Evolutionary conservation across 2,329 filamentous ascomycete genomes (phyloP), one percentile per base, ranked within the genome.

Genomic region (Didymella keratinophila): DNA sequence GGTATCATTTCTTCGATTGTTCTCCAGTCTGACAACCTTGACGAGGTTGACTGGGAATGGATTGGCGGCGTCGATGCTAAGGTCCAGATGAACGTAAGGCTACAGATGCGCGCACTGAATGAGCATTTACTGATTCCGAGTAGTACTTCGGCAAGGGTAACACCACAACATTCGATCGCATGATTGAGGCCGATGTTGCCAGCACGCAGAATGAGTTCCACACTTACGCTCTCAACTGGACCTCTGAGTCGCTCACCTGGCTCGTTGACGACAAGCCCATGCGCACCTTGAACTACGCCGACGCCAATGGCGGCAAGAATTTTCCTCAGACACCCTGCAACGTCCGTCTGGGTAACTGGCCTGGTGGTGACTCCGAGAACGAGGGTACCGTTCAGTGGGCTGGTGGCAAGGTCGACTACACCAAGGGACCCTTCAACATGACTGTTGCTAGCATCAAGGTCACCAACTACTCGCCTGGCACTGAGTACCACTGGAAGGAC

Each of bases 31-130:
- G 89, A 95, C 67, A 89, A 93, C 68, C 83, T 94, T 14, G 93
- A 96, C 74, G 92, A 96, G 78, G 88, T 96, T 39, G 93, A 97
- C 72, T 94, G 91, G 80, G 91, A 95, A 73, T 90, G 91, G 71
- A 83, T 92, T 58, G 91, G 91, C 44, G 83, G 83, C 56, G 88
- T 91, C 71, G 77, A 80, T 54, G 85, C 82, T 16, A 78, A 83
- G 32, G 89, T 86, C 11, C 83, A 90, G 67, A 89, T 86, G 66
- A 93, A 94, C 80, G 37, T 41, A 41, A 41, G 37, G 6, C 10
- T 41, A 41, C 11, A 14, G 10, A 23, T 23, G 10, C 11, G 11
- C n/a, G 10, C 37, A 23, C 11, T 23, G 1, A 18, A 14, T 14
- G 37, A 41, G 37, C 37, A 41, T 11, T 14, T 11, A 41, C 37